Conservation (phyloP, 371 early-diverging fungal genomes). For the Haplosporangium sp. region DNA sequence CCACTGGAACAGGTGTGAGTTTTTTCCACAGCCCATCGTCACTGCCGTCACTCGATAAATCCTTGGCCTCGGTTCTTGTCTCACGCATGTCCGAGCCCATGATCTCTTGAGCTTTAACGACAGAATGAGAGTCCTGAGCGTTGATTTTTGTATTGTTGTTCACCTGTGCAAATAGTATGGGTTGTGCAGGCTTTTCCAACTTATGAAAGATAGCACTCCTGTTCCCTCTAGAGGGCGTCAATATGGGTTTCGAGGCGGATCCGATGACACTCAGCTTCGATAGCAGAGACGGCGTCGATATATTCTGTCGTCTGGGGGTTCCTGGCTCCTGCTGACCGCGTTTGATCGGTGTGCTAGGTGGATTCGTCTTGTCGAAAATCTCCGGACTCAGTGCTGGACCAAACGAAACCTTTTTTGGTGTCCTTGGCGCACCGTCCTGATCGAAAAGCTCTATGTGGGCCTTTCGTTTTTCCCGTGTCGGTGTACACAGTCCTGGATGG, state of each 20-base stretch:
- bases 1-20: not conserved
- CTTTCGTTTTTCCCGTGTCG: constrained; percentile 26
- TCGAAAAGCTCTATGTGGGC: constrained; percentile 16
- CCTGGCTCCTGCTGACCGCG: constrained; percentile 55
- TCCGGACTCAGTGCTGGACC: constrained; percentile 66
- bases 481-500: constrained; percentile 16
- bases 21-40: constrained; percentile 21
- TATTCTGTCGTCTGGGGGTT: constrained; percentile 19
- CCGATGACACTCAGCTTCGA: constrained; percentile 10
- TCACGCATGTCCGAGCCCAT: too few relatives aligned
- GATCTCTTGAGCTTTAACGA: too few relatives aligned
- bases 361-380: constrained; percentile 59
- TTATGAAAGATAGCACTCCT: constrained; percentile 8
- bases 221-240: constrained; percentile 27
- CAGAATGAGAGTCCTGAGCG: too few relatives aligned
- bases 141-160: not conserved
- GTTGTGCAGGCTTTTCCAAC: constrained; percentile 27
- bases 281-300: constrained; percentile 22
- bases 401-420: constrained; percentile 61
- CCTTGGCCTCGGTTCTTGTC: not conserved
- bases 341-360: constrained; percentile 62
- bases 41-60: constrained; percentile 1
- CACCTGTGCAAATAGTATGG: constrained; percentile 9
- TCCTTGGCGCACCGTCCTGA: constrained; percentile 11
- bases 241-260: constrained; percentile 21